Evolutionary conservation across 1,284 basidiomycete species (phyloP), one percentile per base, ranked within the genome.

Genomic region (Ustilago vetiveriae): DNA sequence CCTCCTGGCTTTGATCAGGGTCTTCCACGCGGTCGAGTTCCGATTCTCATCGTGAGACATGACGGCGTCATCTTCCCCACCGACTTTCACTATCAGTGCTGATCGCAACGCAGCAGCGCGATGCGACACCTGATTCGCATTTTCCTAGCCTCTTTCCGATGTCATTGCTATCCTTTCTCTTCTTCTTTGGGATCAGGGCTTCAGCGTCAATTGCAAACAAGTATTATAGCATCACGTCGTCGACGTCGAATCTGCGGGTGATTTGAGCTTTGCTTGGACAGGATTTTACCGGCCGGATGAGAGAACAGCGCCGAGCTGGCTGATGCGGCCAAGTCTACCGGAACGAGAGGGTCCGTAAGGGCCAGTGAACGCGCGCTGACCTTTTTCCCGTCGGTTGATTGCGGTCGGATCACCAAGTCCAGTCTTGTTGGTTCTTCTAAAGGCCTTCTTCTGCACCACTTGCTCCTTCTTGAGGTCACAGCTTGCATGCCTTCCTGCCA

Each of bases 41-140:
- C 92, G 6, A 88, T 96, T 65, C 87, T 93, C 71, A 87, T 96
- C 68, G 89, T 95, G 59, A 88, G 93, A 55, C 87, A 88, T 8
- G 94, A 96, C 78, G 94, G 94, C 24, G 88, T 94, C 67, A 89
- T 96, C 64, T 90, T 94, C 85, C 94, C 94, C 4, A 94, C 92
- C 40, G 70, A 72, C 37, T 68, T 60, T 36, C 67, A 70, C 22
- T 70, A 70, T 36, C 60, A 65, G 36, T 70, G 67, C 42, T 70
- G 53, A 68, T 39, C 6, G 36, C 27, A 21, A n/a, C 32, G 21
- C 6, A 13, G 27, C 45, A 17, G 27, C 23, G 39, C n/a, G 19
- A 17, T 41, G 43, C 30, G 21, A 30, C 10, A 30, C 33, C 39
- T 13, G 16, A 3, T 26, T 16, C 16, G 4, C 14, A 16, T 6